Conservation (phyloP, 2,329 filamentous ascomycete genomes). For the Beauveria asiatica region DNA sequence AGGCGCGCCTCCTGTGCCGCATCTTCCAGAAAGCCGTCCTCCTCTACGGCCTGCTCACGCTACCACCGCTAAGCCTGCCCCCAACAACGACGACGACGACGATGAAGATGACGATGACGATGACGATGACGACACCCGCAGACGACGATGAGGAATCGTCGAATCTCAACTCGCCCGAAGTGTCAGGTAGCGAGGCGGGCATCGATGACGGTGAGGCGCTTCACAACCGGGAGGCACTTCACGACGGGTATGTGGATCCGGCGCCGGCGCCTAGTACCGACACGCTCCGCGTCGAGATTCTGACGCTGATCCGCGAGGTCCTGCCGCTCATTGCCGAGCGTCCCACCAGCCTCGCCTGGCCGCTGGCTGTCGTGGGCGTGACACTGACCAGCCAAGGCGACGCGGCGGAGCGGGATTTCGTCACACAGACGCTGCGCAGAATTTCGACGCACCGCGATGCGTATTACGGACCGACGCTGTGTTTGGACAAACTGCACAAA, state of each 20-base stretch:
- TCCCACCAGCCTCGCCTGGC: background rate
- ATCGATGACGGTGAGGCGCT: background rate
- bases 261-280: background rate
- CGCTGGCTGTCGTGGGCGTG: conserved; percentile 1
- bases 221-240: background rate
- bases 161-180: background rate
- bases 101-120: background rate
- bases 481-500: background rate
- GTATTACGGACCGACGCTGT: conserved; percentile 1
- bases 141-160: background rate
- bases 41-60: conserved; percentile 4
- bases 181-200: background rate
- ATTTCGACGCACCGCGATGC: conserved; percentile 1
- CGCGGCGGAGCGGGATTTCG: background rate
- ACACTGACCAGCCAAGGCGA: background rate
- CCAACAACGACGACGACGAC: background rate
- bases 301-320: background rate
- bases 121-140: background rate
- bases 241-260: background rate
- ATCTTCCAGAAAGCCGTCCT: background rate
- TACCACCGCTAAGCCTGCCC: background rate
- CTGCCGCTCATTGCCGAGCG: background rate
- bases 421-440: background rate
- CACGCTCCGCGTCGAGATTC: background rate
- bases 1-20: background rate